A percentile compares a stretch with the other conserved stretches of the same genome.
Conservation (phyloP, 225 moss, liverwort and hornwort genomes). For the Antitrichia curtipendula region DNA sequence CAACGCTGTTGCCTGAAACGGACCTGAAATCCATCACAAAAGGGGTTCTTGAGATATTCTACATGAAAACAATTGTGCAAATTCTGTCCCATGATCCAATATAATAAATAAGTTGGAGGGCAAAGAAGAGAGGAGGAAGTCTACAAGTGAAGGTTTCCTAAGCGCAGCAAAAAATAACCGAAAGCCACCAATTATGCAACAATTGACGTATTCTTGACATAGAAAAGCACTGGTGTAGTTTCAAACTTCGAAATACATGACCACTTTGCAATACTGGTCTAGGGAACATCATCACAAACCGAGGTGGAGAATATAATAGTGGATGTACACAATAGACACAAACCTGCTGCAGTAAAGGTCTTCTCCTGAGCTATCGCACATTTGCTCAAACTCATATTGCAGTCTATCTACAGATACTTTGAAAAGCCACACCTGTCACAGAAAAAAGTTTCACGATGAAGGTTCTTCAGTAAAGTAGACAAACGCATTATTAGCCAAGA, state of each 20-base stretch:
- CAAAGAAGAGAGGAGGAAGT: background rate
- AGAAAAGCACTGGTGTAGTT: background rate
- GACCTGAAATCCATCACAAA: slow-evolving; percentile 45
- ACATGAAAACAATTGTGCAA: background rate
- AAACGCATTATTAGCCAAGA: background rate
- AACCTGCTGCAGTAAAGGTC: slow-evolving; percentile 88
- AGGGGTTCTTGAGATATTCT: background rate
- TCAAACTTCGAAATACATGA: background rate
- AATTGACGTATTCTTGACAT: background rate
- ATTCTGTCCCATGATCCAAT: background rate
- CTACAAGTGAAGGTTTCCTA: background rate
- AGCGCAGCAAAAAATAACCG: background rate
- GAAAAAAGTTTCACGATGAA: background rate
- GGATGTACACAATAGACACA: background rate
- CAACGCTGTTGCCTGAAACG: slow-evolving; percentile 65
- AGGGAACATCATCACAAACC: background rate
- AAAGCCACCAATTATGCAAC: background rate
- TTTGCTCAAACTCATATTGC: slow-evolving; percentile 72
- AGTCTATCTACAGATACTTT: slow-evolving; percentile 50
- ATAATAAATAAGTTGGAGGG: background rate
- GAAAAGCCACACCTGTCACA: slow-evolving; percentile 77
- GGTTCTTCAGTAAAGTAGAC: background rate
- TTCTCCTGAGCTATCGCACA: slow-evolving; percentile 88
- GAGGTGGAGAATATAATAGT: background rate
- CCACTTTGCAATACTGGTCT: background rate